phyloP scores from a whole-genome alignment of 345 rosid genomes.

The Rhodomyrtus tomentosa region DNA sequence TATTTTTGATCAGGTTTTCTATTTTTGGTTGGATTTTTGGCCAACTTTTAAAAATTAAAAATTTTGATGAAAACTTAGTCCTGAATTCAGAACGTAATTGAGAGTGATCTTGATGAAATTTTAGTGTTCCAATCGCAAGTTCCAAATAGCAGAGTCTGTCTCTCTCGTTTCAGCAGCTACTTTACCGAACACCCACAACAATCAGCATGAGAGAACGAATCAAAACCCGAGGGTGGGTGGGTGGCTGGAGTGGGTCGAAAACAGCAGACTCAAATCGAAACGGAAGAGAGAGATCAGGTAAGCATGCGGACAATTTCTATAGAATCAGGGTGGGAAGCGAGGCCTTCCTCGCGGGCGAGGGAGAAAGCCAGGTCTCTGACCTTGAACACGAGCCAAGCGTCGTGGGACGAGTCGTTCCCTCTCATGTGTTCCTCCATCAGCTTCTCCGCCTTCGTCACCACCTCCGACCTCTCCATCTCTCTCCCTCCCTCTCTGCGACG shows the following conservation, averaged over 20 bases:
- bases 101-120: neutral
- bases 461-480: neutral
- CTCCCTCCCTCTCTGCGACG: neutral
- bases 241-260: too few species aligned
- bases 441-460: constrained; percentile 42
- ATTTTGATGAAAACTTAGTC: neutral
- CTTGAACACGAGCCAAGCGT: constrained; percentile 63
- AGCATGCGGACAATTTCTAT: constrained; percentile 47
- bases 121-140: neutral
- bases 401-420: constrained; percentile 82
- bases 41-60: too few species aligned
- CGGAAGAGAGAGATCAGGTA: neutral
- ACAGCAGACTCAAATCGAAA: neutral
- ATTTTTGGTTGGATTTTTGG: too few species aligned
- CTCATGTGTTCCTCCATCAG: constrained; percentile 60
- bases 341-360: constrained; percentile 73
- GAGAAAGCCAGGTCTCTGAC: constrained; percentile 80
- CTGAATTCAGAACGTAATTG: neutral
- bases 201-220: neutral
- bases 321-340: constrained; percentile 56
- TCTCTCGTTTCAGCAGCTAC: neutral
- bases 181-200: neutral
- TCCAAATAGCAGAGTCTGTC: neutral
- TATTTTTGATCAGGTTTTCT: too few species aligned
- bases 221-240: too few species aligned